phyloP scores from a whole-genome alignment of 805 yeast genomes.

The Schizosaccharomyces cryophilus region DNA sequence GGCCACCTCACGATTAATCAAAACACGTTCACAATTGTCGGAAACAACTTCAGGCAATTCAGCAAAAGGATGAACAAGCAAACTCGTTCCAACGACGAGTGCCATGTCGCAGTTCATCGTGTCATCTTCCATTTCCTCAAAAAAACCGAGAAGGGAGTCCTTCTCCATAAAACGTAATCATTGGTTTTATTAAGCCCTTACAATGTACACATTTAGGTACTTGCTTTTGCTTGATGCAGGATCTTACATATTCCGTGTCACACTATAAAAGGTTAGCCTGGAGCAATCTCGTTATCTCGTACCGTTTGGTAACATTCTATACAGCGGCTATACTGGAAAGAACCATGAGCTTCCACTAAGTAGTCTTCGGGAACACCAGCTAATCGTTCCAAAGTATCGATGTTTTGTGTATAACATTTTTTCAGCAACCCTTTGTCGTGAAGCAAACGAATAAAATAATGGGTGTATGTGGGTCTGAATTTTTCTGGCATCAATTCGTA shows the following conservation, averaged over 20 bases:
- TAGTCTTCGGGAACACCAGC: slow-evolving; percentile 47
- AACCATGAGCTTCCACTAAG: slow-evolving; percentile 84
- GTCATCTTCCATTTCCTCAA: slow-evolving; percentile 40
- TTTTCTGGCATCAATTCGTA: slow-evolving; percentile 73
- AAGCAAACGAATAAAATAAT: slow-evolving; percentile 39
- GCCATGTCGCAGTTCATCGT: slow-evolving; percentile 35
- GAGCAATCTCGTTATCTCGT: slow-evolving; percentile 11
- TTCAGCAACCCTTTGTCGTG: slow-evolving; percentile 37
- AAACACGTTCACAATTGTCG: slow-evolving; percentile 25
- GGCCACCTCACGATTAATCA: slow-evolving; percentile 52
- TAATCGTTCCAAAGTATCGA: slow-evolving; percentile 62
- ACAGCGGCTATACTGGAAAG: slow-evolving; percentile 68
- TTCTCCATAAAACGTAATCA: slow-evolving; percentile 81
- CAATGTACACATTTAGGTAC: slow-evolving; percentile 35
- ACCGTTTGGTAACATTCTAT: slow-evolving; percentile 42
- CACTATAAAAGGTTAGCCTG: not conserved
- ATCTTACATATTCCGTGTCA: slow-evolving; percentile 3
- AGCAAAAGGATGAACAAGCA: slow-evolving; percentile 81
- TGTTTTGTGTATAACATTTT: slow-evolving; percentile 28
- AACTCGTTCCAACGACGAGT: slow-evolving; percentile 77
- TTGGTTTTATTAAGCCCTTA: slow-evolving; percentile 64
- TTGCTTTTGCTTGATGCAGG: slow-evolving; percentile 9
- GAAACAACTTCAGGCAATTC: slow-evolving; percentile 34
- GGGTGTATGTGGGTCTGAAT: slow-evolving; percentile 63
- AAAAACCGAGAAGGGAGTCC: slow-evolving; percentile 48